phyloP scores from a whole-genome alignment of 768 basidiomycete genomes.

The Imleria badia region DNA sequence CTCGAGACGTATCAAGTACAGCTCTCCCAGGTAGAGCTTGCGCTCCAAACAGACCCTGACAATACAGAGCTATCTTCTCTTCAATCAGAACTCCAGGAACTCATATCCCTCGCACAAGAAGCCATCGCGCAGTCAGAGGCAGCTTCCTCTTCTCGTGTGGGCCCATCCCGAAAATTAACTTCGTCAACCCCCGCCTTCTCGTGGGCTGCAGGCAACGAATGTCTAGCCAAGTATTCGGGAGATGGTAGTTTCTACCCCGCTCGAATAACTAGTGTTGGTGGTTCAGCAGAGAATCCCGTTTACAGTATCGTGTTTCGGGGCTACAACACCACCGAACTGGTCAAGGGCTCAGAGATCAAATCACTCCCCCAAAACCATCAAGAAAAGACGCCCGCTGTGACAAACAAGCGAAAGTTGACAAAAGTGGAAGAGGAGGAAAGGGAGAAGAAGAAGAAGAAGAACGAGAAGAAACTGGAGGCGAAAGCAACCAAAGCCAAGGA shows the following conservation, averaged over 20 bases:
- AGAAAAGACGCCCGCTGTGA: constrained; percentile 36
- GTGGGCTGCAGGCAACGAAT: constrained; percentile 85
- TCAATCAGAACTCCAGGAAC: constrained; percentile 75
- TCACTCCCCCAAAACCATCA: constrained; percentile 59
- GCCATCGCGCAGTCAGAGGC: constrained; percentile 68
- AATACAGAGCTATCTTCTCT: constrained; percentile 74
- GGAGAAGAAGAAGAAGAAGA: constrained; percentile 91
- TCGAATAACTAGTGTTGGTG: constrained; percentile 81
- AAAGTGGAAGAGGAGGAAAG: constrained; percentile 85
- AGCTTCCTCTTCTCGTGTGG: constrained; percentile 58
- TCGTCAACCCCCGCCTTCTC: constrained; percentile 49
- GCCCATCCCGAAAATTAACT: constrained; percentile 54
- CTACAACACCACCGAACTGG: constrained; percentile 87
- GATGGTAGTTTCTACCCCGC: constrained; percentile 90
- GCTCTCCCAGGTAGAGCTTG: constrained; percentile 83
- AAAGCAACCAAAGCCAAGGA: constrained; percentile 87
- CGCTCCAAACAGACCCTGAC: constrained; percentile 70
- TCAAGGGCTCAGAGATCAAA: constrained; percentile 72
- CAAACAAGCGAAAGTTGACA: constrained; percentile 74
- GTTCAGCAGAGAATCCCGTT: constrained; percentile 76
- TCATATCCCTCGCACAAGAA: constrained; percentile 76
- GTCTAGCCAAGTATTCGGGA: constrained; percentile 80
- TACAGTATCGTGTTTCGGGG: constrained; percentile 91
- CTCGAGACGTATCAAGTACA: constrained; percentile 90
- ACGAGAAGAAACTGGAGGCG: constrained; percentile 87